A percentile compares a stretch with the other conserved stretches of the same genome.
Evolutionary conservation across 768 basidiomycete species (phyloP).

Genomic region (Boletus subcaerulescens): DNA sequence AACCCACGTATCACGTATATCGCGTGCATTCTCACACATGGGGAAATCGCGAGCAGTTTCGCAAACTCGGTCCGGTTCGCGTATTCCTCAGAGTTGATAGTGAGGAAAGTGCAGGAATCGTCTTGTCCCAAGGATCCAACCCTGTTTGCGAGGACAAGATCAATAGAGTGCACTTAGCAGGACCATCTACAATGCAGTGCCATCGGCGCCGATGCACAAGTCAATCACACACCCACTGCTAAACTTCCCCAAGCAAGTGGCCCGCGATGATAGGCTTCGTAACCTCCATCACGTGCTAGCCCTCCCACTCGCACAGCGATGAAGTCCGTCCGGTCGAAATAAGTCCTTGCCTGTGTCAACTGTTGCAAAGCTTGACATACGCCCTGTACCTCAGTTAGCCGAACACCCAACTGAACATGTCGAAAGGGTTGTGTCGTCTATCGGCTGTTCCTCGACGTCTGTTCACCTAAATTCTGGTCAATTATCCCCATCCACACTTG

Average conservation of each 20-base stretch:
- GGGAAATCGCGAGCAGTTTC: conserved; percentile 30
- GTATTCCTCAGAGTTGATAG: conserved; percentile 35
- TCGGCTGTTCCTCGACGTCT: conserved; percentile 31
- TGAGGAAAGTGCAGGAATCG: conserved; percentile 30
- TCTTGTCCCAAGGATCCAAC: conserved; percentile 25
- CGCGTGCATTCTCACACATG: conserved; percentile 6
- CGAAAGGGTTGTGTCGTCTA: conserved; percentile 31
- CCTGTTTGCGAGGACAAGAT: conserved; percentile 21
- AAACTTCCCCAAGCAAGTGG: conserved; percentile 32
- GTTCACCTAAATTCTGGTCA: conserved; percentile 21
- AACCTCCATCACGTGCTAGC: conserved; percentile 19
- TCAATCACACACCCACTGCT: conserved; percentile 17
- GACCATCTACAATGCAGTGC: conserved; percentile 18
- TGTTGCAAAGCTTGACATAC: conserved; percentile 21
- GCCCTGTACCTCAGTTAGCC: conserved; percentile 38
- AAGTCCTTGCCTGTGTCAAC: not conserved
- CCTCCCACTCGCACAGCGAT: conserved; percentile 14
- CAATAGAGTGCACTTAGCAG: conserved; percentile 20
- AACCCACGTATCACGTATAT: conserved; percentile 15
- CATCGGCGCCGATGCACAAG: not conserved
- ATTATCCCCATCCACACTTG: not conserved
- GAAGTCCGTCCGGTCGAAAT: not conserved
- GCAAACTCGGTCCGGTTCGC: conserved; percentile 33
- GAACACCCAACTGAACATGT: conserved; percentile 33
- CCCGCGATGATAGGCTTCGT: conserved; percentile 28